phyloP scores from a whole-genome alignment of 2,329 filamentous ascomycete species.

The Aspergillus unguis region DNA sequence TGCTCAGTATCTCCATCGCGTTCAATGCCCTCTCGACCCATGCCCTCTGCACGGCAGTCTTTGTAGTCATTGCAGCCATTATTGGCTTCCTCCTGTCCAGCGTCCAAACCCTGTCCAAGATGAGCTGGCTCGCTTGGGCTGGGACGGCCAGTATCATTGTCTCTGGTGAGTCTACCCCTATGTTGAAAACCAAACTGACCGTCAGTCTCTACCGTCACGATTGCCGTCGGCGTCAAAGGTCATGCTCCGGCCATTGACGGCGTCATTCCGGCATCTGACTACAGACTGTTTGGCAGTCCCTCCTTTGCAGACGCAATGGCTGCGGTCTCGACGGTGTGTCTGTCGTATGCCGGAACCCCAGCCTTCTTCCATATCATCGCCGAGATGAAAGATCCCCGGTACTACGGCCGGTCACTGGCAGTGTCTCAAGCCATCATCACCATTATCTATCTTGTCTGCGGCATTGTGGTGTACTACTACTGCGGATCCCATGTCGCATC shows the following conservation, averaged over 20 bases:
- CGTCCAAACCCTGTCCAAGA: slow-evolving; percentile 32
- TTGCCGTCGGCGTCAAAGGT: slow-evolving; percentile 24
- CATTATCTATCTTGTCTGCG: slow-evolving; percentile 60
- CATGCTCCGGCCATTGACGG: background rate
- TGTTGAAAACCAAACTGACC: slow-evolving; percentile 2
- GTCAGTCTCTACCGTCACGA: slow-evolving; percentile 24
- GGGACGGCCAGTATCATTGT: slow-evolving; percentile 17
- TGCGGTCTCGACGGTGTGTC: slow-evolving; percentile 8
- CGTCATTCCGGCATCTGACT: background rate
- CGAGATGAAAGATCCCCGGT: slow-evolving; percentile 58
- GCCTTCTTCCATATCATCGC: slow-evolving; percentile 63
- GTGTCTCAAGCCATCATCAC: slow-evolving; percentile 58
- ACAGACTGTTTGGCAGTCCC: slow-evolving; percentile 17
- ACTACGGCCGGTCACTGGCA: slow-evolving; percentile 60
- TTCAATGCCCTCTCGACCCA: slow-evolving; percentile 41
- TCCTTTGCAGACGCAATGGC: slow-evolving; percentile 22
- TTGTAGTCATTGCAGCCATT: slow-evolving; percentile 19
- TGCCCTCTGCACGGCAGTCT: slow-evolving; percentile 26
- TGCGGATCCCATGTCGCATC: slow-evolving; percentile 59
- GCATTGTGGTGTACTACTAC: slow-evolving; percentile 64
- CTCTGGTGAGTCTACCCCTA: slow-evolving; percentile 8
- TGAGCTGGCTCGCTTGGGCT: slow-evolving; percentile 35
- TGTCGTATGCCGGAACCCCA: slow-evolving; percentile 22
- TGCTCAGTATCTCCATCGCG: slow-evolving; percentile 40
- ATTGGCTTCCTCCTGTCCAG: slow-evolving; percentile 24